Evolutionary conservation across 2,329 filamentous ascomycete species (phyloP), one percentile per base, ranked within the genome.

Genomic region (Fusarium stilboides): DNA sequence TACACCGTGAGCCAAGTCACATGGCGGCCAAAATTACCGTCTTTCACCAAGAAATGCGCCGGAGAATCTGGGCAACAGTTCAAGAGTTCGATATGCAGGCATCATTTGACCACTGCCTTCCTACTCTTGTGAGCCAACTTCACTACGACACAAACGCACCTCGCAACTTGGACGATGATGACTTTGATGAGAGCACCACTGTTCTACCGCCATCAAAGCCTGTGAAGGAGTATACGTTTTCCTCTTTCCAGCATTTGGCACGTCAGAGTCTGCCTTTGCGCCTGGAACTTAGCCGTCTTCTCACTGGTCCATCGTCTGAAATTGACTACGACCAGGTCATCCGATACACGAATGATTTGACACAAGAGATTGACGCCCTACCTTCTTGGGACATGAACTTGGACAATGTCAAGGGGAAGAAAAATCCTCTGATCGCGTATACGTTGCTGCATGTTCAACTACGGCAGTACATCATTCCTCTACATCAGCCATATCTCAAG

Each of bases 241-340:
- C 85, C 0, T 89, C 87, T 4, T 89, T 88, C 74, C 87, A 89
- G 72, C 82, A 88, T 71, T 76, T 89, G 37, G 84, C 85, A 59
- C 83, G 87, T 6, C 86, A 86, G 69, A 88, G 86, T 70, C 79
- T 89, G 19, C 80, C 82, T 5, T 79, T 89, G 40, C 85, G 87
- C 8, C 80, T 89, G 7, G 87, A 89, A 74, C 79, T 89, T 36
- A 88, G 84, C 73, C 83, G 84, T 40, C 79, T 89, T 6, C 77
- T 89, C 26, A 87, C 86, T 2, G 87, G 87, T 0, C 83, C 86
- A 1, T 80, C 83, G 7, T 82, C 84, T 3, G 84, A 87, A 26
- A 81, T 89, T 13, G 86, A 88, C 75, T 90, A 89, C 76, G 87
- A 89, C 64, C 86, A 88, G 62, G 86, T 88, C 37, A 87, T 89